Evolutionary conservation across 495 filamentous ascomycete genomes (phyloP), one percentile per base, ranked within the genome.

Genomic region (Aspergillus baeticus): DNA sequence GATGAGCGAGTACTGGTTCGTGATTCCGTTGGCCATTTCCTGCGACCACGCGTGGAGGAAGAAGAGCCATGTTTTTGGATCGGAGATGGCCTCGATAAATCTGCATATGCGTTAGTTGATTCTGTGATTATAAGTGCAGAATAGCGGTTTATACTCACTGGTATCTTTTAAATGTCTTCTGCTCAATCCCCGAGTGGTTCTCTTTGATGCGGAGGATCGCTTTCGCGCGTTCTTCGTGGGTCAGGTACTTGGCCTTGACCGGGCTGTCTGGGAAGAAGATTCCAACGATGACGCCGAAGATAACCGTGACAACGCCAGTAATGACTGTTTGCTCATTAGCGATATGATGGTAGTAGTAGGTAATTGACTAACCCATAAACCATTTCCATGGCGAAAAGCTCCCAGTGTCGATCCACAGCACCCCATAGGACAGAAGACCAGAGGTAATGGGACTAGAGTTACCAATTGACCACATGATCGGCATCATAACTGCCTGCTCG

Each of bases 111-210:
- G 8, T 29, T 8, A 29, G 26, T 8, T n/a, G n/a, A n/a, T 37
- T 35, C 33, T 35, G n/a, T 1, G 1, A 39, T 3, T 4, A n/a
- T 44, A 29, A 38, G 53, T 14, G n/a, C n/a, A n/a, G n/a, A n/a
- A n/a, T n/a, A n/a, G n/a, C n/a, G n/a, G n/a, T n/a, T n/a, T 33
- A 26, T 4, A 42, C 55, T 6, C 41, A 65, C 66, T 87, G 83
- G 46, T 74, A 75, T 47, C 47, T 63, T 63, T 85, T 85, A 54
- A 86, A 66, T 37, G 68, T 63, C 38, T 81, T 78, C 55, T 83
- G 84, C 66, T 85, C 81, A 31, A 85, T 75, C 26, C 82, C 83
- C 0, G 82, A 83, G 60, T 82, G 79, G 46, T 86, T 82, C 6
- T 72, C 68, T 34, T 78, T 76, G 23, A 85, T 78, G 5, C 82